These are phyloP conservation scores for Penicillium ucsense DNA, from an alignment of 495 filamentous ascomycete species.

Conservation along the genomic window DNA sequence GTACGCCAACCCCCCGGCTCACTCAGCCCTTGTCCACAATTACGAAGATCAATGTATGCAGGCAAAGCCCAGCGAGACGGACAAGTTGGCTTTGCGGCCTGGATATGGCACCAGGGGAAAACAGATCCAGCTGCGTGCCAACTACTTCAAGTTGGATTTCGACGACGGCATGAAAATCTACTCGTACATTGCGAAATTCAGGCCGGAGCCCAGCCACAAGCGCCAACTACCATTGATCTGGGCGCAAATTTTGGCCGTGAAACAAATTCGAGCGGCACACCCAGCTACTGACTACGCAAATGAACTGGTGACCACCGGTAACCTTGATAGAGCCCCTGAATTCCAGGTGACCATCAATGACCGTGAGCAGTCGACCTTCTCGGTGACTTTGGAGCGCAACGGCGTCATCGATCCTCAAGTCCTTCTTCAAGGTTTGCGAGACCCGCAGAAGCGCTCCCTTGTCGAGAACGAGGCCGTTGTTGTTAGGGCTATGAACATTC, in stretches of 20 bases:
- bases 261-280: background rate
- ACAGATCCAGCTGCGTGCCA: slow-evolving; percentile 28
- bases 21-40: background rate
- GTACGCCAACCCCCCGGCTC: background rate
- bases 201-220: background rate
- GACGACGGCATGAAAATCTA: slow-evolving; percentile 1
- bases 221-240: slow-evolving; percentile 5
- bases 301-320: slow-evolving; percentile 5
- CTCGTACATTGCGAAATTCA: slow-evolving; percentile 5
- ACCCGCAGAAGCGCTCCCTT: background rate
- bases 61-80: background rate
- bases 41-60: slow-evolving; percentile 5
- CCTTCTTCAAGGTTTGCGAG: background rate
- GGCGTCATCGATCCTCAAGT: background rate
- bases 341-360: background rate
- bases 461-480: slow-evolving; percentile 3
- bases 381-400: background rate
- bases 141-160: slow-evolving; percentile 32
- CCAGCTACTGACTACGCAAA: slow-evolving; percentile 8
- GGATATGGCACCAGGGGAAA: slow-evolving; percentile 35
- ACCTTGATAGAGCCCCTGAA: background rate
- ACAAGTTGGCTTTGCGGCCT: slow-evolving; percentile 22
- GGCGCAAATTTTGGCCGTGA: background rate
- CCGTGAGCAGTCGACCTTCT: background rate
- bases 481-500: slow-evolving; percentile 39